Evolutionary conservation across 1,284 basidiomycete species (phyloP), one percentile per base, ranked within the genome.

Genomic region (Sanguinoderma infundibulare): DNA sequence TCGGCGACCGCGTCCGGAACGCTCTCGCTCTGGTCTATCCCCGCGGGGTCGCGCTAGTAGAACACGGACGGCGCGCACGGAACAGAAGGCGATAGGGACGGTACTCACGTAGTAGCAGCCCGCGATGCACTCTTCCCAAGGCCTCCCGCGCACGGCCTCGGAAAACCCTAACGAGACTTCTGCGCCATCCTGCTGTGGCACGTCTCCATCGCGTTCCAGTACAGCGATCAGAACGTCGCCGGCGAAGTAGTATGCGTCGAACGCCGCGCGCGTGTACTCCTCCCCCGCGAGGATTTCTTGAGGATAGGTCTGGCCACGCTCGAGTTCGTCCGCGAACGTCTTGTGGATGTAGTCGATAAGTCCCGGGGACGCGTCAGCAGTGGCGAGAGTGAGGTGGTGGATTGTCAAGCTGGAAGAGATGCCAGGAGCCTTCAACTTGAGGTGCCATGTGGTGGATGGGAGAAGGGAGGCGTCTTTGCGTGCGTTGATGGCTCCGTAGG

Each of bases 31-130:
- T 17, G 34, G 49, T 32, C 49, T 34, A 2, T 14, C n/a, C n/a
- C 17, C n/a, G 34, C 20, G 12, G 5, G n/a, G n/a, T 15, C 6
- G n/a, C 49, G 34, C 49, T 6, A 51, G 49, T 12, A 2, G 24
- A 26, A 59, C 53, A 32, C 28, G 36, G 32, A 17, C 32, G 20
- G 12, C 60, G 50, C 44, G 57, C 38, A 14, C 26, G 14, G 40
- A 17, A 51, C 20, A 26, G 17, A 20, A 49, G 24, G 44, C 12
- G 20, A 50, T 17, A 22, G 0, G 3, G 30, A 12, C n/a, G n/a
- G 56, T 63, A 79, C 82, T 73, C 78, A 92, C 91, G 74, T 95
- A 93, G 79, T 95, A 96, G 72, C 84, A 92, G 0, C 95, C 94
- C 34, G 87, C 89, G 3, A 96, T 74, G 68, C 83, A 86, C 17